Base-by-base conservation (phyloP, 2,329 filamentous ascomycete genomes). In the Exophiala aquamarina region DNA sequence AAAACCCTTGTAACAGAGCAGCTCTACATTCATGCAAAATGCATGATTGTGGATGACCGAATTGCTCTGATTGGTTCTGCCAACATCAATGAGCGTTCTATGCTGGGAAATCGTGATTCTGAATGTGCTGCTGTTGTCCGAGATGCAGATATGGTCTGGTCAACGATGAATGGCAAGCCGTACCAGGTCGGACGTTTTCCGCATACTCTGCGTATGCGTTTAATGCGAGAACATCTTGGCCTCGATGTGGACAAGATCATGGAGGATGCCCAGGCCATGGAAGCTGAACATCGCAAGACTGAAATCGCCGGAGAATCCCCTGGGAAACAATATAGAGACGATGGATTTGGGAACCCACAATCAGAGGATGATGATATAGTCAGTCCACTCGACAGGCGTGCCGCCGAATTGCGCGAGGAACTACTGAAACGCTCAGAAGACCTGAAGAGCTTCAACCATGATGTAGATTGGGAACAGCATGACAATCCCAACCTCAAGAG, bases 191-290 rank as follows among this genome's bases (percentile, higher is more conserved):
- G 90, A 34, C 83, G 89, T 19, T 98, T 96, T 67, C 88, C 93
- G 4, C 91, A 97, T 65, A 93, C 89, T 0, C 78, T 98, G 42
- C 89, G 93, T 21, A 84, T 96, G 73, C 86, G 93, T 19, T 75
- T 97, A 39, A 97, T 97, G 93, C 82, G 92, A 54, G 93, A 98
- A 68, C 93, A 98, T 71, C 75, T 98, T 21, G 93, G 93, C n/a
- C 74, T 97, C 31, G 91, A 97, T 62, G 89, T 95, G 3, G 93
- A 98, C 65, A 87, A 89, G 61, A 84, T 96, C 50, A 82, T 88
- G 62, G 89, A 93, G 62, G 82, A 92, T 52, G 84, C 90, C 57
- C 78, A 85, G 41, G 77, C 81, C 57, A 80, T 81, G 20, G 84
- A 90, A 59, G 66, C 82, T 39, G 83, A 86, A 57, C 72, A 76